These are phyloP conservation scores for Hypoxylon fragiforme DNA, from an alignment of 495 filamentous ascomycete genomes.

Conservation along the genomic window DNA sequence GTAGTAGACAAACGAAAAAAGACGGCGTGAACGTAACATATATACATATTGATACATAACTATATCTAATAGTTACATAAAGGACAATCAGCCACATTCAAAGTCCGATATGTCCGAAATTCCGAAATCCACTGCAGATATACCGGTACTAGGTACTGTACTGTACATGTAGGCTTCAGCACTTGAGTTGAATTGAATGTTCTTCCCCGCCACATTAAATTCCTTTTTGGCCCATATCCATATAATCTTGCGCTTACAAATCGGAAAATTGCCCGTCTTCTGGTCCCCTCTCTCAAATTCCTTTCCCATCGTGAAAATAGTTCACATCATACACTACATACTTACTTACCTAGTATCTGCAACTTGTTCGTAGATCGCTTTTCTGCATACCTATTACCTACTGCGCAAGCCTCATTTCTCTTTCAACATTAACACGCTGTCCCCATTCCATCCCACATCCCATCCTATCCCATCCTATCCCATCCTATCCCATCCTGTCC, in stretches of 20 bases:
- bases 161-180: conserved; percentile 11
- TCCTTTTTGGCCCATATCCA: conserved; percentile 12
- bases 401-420: conserved; percentile 2
- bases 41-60: too few species aligned
- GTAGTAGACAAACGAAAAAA: background rate
- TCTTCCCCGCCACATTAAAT: conserved; percentile 29
- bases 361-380: conserved; percentile 13
- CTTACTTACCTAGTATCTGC: too few species aligned
- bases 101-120: conserved; percentile 38
- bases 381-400: conserved; percentile 18
- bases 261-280: conserved; percentile 35
- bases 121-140: too few species aligned
- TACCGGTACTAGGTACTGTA: too few species aligned
- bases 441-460: conserved; percentile 2
- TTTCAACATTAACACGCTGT: conserved; percentile 12
- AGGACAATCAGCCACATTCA: conserved; percentile 29
- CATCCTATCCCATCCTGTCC: too few species aligned
- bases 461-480: too few species aligned
- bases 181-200: background rate
- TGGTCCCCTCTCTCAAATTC: conserved; percentile 36
- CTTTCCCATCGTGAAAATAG: conserved; percentile 29
- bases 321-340: too few species aligned
- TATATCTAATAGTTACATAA: too few species aligned
- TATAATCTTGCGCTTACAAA: conserved; percentile 34
- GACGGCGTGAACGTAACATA: conserved; percentile 30